phyloP scores from a whole-genome alignment of 2,329 filamentous ascomycete species.

The Colletotrichum magnum region DNA sequence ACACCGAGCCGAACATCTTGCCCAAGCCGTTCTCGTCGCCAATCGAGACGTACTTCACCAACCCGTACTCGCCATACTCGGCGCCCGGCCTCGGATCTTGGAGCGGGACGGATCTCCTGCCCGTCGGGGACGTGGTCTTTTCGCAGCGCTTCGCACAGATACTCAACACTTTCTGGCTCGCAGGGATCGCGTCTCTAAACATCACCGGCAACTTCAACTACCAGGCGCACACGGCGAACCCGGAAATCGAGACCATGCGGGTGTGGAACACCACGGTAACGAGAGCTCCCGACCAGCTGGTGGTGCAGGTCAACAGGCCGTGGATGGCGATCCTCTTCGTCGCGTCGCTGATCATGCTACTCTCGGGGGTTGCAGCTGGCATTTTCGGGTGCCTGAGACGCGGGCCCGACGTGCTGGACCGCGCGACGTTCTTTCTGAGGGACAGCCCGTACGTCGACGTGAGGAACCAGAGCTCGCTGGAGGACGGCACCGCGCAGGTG shows the following conservation, averaged over 20 bases:
- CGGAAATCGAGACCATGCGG: not conserved
- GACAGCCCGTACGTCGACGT: slow-evolving; percentile 1
- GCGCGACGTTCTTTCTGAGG: slow-evolving; percentile 35
- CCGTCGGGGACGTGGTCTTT: not conserved
- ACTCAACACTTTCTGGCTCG: slow-evolving; percentile 22
- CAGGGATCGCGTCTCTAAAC: not conserved
- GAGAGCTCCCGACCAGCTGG: not conserved
- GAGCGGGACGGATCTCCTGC: not conserved
- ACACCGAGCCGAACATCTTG: not conserved
- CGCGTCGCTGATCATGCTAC: slow-evolving; percentile 4
- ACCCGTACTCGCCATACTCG: not conserved
- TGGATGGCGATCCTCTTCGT: slow-evolving; percentile 6
- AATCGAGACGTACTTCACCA: not conserved
- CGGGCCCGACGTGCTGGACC: slow-evolving; percentile 46
- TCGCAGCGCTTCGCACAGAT: slow-evolving; percentile 15
- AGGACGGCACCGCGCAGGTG: not conserved
- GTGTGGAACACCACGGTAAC: not conserved
- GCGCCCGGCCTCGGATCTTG: not conserved
- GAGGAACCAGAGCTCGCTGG: not conserved
- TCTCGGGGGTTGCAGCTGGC: slow-evolving; percentile 15
- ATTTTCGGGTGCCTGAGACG: slow-evolving; percentile 48
- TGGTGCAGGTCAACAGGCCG: slow-evolving; percentile 4
- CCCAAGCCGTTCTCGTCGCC: not conserved
- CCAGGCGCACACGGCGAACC: not conserved
- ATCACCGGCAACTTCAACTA: not conserved